phyloP scores from a whole-genome alignment of 2,329 filamentous ascomycete species.

The Pleomassaria siparia region DNA sequence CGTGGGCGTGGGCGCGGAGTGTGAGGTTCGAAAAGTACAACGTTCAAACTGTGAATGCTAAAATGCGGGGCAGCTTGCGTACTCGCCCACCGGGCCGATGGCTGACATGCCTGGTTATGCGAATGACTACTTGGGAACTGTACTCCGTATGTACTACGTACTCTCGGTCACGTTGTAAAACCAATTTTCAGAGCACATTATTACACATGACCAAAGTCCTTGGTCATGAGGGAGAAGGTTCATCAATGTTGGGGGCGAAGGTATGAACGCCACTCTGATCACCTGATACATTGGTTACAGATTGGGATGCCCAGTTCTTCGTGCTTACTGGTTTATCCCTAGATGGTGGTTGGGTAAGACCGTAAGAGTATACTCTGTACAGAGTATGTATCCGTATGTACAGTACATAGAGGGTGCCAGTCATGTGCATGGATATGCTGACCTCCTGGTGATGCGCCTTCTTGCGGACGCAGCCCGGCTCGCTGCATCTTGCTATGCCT shows the following conservation, averaged over 20 bases:
- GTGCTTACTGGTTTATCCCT: too few relatives aligned
- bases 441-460: not conserved
- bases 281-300: too few relatives aligned
- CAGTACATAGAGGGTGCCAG: too few relatives aligned
- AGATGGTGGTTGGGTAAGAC: too few relatives aligned
- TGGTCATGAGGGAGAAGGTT: too few relatives aligned
- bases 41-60: slow-evolving; percentile 12
- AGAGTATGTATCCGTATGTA: too few relatives aligned
- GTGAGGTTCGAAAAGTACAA: not conserved
- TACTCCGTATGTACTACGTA: not conserved
- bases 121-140: not conserved
- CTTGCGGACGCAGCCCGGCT: slow-evolving; percentile 32
- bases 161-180: not conserved
- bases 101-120: not conserved
- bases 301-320: too few relatives aligned
- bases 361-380: too few relatives aligned
- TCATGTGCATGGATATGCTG: not conserved
- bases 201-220: too few relatives aligned
- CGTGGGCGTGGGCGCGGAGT: not conserved
- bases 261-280: too few relatives aligned
- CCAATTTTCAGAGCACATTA: not conserved
- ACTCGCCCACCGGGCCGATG: not conserved
- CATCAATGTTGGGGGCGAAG: too few relatives aligned
- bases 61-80: slow-evolving; percentile 28
- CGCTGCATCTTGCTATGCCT: slow-evolving; percentile 34